Evolutionary conservation across 192 early-diverging fungal genomes (phyloP), one percentile per base, ranked within the genome.

Genomic region (Coemansia sp.): DNA sequence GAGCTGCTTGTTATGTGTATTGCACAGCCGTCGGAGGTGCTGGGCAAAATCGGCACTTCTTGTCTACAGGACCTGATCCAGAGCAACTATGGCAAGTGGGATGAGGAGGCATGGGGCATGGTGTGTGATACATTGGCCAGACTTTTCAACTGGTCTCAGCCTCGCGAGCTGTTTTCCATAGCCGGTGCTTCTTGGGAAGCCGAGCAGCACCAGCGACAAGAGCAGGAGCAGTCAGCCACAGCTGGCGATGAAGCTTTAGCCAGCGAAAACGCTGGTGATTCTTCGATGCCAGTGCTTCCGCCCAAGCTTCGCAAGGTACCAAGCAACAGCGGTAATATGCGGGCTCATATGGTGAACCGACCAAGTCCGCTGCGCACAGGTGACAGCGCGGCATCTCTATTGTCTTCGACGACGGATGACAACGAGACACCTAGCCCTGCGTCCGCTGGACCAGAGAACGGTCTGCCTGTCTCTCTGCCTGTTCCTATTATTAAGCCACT

Each of bases 51-150:
- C 44, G 94, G 94, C 5, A 87, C 87, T 9, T 86, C 87, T 24
- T 97, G 94, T 46, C 61, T 97, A 45, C 91, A 94, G 64, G 91
- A 94, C 50, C 80, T 94, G 46, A 79, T 97, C 19, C 87, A 88
- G 46, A 59, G 62, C 22, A 97, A 97, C 61, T 78, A 82, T n/a
- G 33, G 65, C 25, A 86, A 85, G 57, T 82, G 92, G 42, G 83
- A 88, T 50, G 69, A 71, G 4, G 68, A 62, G 9, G 81, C 83
- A 9, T 97, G 94, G 92, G 79, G 76, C 19, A 64, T 83, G 46
- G 67, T 93, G 13, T 87, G 86, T 35, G 57, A 72, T 11, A 81
- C 80, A n/a, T 83, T 94, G 60, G 69, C 72, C 0, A 43, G 82
- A 15, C 64, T 97, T 25, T 94, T 93, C 65, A 81, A 87, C 26